Base-by-base conservation (phyloP, 768 basidiomycete species). In the Rhodotorula paludigena region DNA sequence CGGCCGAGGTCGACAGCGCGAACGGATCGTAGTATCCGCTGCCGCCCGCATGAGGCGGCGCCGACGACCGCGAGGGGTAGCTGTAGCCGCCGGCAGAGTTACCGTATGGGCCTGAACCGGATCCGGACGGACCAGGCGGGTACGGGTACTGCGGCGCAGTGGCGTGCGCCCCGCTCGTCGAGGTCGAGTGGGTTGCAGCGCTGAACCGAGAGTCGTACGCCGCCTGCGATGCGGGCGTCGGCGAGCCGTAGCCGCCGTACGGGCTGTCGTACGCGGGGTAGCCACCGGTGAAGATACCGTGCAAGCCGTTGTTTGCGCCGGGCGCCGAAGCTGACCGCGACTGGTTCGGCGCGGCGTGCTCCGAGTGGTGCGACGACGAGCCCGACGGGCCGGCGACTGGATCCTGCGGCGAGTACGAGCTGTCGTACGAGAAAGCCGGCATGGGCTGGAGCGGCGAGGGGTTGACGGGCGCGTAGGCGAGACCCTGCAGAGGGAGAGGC, bases 371-470 rank as follows among this genome's bases (percentile, higher is more conserved):
- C 45, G 58, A 59, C 25, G 58, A 47, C 47, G 58, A 35, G 23
- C 44, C 16, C 44, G 58, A 59, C 11, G 35, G 5, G 2, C 52
- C 33, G 8, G 14, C 44, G 18, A 28, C 48, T 14, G 21, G 38
- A 18, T 48, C 63, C 32, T 55, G 39, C 33, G 33, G 16, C 38
- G 48, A 28, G 47, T 33, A 8, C 0, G 12, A 20, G n/a, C 41
- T 35, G n/a, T 42, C 55, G 60, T 57, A 60, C n/a, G 51, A 33
- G 56, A 58, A 68, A 21, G 36, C 44, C 14, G 66, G 54, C 36
- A 28, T 41, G 36, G 54, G 54, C 28, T 55, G 54, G n/a, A 55
- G 54, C 23, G 54, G 54, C 54, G 54, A 55, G 12, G 54, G 54
- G 38, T 55, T 38, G 35, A 30, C 23, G 20, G 54, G 54, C 23